Base-by-base conservation (phyloP, 2,329 filamentous ascomycete species). In the Fusarium sp. region DNA sequence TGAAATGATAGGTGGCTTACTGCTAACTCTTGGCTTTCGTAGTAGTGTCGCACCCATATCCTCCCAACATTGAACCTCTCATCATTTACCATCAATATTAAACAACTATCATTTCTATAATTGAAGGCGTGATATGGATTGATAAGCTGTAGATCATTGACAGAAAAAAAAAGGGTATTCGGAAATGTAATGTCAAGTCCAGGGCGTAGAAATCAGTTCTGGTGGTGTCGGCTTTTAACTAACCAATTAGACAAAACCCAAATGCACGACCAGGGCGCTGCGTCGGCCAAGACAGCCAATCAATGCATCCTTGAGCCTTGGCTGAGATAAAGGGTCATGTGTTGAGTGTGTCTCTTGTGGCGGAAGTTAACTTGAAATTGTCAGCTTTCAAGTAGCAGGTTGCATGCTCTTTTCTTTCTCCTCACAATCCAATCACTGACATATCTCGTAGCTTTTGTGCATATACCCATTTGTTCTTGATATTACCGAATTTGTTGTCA, bases 321-420 rank as follows among this genome's bases (percentile, higher is more conserved):
- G 48, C 63, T 56, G 51, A 63, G 63, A 68, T 66, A 63, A 56
- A 66, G 58, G 53, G 63, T 68, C 65, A 68, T 58, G 63, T 68
- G 63, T 51, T 63, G 27, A 28, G 20, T 51, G 43, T n/a, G 21
- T 49, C 34, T 27, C 30, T 59, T 62, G 63, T 66, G 63, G 63
- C 63, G 63, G 63, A 59, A 58, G 63, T 30, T 68, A 55, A 58
- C 53, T 30, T 68, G 48, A 63, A 59, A 64, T 43, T 43, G 34
- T 63, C 42, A 59, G 30, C 18, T 37, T 37, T 68, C 61, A 66
- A 66, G 55, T 66, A 66, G 50, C 30, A n/a, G 43, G 30, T 43
- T 41, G 13, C 27, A 45, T 23, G 18, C 25, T 28, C 18, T 30
- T 55, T 57, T 20, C 14, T 16, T 41, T 13, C 12, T 11, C n/a